These are phyloP conservation scores for Liquidambar formosana DNA, from an alignment of 164 flowering plant genomes.

Conservation along the genomic window DNA sequence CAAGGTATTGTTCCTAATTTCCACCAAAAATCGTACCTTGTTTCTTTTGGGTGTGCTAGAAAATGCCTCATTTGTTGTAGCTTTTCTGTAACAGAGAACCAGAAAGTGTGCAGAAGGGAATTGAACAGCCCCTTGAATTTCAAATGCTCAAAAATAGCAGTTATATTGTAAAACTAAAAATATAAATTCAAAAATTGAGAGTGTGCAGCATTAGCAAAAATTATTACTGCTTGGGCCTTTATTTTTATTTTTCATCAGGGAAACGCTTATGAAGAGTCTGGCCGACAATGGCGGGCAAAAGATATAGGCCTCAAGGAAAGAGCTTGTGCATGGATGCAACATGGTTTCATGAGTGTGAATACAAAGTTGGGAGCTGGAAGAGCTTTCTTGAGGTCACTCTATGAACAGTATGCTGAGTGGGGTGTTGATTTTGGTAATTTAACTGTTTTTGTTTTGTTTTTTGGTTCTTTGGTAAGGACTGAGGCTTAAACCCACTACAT, in stretches of 20 bases:
- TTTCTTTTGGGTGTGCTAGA: too few species aligned
- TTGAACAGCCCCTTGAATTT: not conserved
- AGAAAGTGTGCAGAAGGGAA: not conserved
- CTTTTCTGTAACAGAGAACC: not conserved
- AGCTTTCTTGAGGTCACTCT: slow-evolving; percentile 86
- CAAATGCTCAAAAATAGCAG: not conserved
- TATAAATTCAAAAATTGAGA: not conserved
- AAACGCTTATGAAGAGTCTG: slow-evolving; percentile 56
- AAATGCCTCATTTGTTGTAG: too few species aligned
- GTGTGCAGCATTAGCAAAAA: not conserved
- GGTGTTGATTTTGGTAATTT: slow-evolving; percentile 89
- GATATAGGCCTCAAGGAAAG: slow-evolving; percentile 71
- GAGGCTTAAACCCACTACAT: not conserved
- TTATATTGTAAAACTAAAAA: not conserved
- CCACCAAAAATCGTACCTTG: too few species aligned
- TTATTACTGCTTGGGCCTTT: slow-evolving; percentile 3
- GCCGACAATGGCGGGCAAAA: slow-evolving; percentile 63
- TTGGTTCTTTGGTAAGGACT: not conserved
- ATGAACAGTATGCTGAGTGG: slow-evolving; percentile 89
- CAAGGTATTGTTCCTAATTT: slow-evolving; percentile 40
- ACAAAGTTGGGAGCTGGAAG: slow-evolving; percentile 70
- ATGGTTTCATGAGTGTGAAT: slow-evolving; percentile 93
- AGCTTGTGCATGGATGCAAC: slow-evolving; percentile 83
- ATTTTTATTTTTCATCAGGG: slow-evolving; percentile 44
- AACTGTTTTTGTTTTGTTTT: not conserved